Conservation (phyloP, 2,329 filamentous ascomycete species). For the Apiospora marii region DNA sequence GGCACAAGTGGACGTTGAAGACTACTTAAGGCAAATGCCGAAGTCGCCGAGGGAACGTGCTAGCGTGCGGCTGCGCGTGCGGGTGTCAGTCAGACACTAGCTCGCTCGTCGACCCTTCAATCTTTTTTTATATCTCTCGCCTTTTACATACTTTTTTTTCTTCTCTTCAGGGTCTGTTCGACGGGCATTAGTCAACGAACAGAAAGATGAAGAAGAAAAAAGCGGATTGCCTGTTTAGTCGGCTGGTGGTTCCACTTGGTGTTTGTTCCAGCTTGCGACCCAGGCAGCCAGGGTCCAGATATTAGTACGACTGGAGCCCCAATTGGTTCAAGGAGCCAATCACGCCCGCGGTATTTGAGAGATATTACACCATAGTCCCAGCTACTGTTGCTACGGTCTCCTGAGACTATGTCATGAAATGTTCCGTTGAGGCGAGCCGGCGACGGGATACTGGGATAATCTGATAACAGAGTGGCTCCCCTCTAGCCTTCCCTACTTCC, state of each 20-base stretch:
- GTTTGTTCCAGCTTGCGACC: not conserved
- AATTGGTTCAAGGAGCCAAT: not conserved
- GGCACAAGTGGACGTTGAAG: not conserved
- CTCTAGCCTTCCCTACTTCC: not conserved
- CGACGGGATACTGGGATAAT: not conserved
- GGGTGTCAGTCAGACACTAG: constrained; percentile 7
- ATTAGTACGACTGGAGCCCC: not conserved
- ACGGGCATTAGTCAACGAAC: too few relatives aligned
- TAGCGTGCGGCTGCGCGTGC: constrained; percentile 5
- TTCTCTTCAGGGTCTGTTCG: not conserved
- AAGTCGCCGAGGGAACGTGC: constrained; percentile 3
- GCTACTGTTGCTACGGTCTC: not conserved
- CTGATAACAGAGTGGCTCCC: not conserved
- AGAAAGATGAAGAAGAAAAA: constrained; percentile 7
- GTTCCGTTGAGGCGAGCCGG: not conserved
- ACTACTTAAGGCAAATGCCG: constrained; percentile 8
- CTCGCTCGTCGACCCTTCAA: not conserved
- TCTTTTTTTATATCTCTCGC: not conserved
- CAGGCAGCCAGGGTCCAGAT: not conserved
- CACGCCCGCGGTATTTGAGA: constrained; percentile 10
- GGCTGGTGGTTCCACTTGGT: constrained; percentile 1
- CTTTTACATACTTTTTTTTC: not conserved
- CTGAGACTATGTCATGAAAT: not conserved
- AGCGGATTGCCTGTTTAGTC: not conserved
- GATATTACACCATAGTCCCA: constrained; percentile 7